Conservation (phyloP, 331 rosid genomes). For the Malus hybrid region DNA sequence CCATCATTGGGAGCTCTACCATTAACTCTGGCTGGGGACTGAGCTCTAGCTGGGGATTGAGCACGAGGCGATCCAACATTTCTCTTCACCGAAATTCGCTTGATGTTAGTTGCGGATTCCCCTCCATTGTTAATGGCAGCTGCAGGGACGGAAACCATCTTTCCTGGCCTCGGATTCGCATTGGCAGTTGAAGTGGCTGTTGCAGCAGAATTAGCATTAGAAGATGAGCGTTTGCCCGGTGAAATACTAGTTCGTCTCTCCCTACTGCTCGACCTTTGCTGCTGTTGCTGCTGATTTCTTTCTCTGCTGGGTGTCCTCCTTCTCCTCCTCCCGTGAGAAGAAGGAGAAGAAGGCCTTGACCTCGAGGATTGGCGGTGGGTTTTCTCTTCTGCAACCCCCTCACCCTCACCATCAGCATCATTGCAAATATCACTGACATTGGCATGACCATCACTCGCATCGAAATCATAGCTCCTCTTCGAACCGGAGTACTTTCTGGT, state of each 20-base stretch:
- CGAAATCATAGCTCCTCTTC: constrained; percentile 73
- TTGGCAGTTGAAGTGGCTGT: constrained; percentile 14
- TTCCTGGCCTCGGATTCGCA: constrained; percentile 40
- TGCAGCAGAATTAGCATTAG: constrained; percentile 1
- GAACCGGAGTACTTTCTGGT: constrained; percentile 85
- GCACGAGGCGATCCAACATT: constrained; percentile 74
- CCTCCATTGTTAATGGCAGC: constrained; percentile 62
- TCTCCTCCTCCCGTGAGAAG: constrained; percentile 58
- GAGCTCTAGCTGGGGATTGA: constrained; percentile 62
- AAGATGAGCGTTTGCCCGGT: constrained; percentile 62
- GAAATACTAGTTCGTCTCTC: constrained; percentile 79
- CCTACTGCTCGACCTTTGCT: constrained; percentile 48
- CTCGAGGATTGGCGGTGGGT: constrained; percentile 40
- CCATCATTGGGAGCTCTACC: constrained; percentile 24
- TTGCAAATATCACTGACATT: constrained; percentile 23
- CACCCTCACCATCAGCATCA: constrained; percentile 44
- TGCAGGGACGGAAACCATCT: constrained; percentile 82
- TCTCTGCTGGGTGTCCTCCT: constrained; percentile 95
- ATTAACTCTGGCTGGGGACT: constrained; percentile 63
- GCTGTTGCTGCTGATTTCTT: constrained; percentile 52
- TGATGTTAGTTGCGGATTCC: constrained; percentile 35
- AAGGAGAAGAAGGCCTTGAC: constrained; percentile 41
- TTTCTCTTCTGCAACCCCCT: constrained; percentile 25
- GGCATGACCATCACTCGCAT: constrained; percentile 30
- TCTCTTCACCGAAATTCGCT: constrained; percentile 63